These are phyloP conservation scores for Osmanthus fragrans DNA, from an alignment of 257 asterid genomes.

Conservation along the genomic window DNA sequence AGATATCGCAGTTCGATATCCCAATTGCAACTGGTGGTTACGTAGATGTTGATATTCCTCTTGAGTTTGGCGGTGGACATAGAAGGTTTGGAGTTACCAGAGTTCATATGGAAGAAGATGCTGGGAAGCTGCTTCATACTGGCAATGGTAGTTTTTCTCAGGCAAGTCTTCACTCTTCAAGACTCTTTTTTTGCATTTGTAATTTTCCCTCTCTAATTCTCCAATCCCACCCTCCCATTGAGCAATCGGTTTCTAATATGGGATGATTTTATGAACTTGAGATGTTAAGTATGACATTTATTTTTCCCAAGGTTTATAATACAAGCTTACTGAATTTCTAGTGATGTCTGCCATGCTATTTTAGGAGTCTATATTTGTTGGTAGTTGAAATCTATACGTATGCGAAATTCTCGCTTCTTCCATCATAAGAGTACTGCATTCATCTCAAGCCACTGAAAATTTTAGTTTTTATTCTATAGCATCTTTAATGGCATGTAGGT, in stretches of 20 bases:
- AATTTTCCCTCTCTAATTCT: not conserved
- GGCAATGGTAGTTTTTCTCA: constrained; percentile 72
- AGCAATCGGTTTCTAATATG: not conserved
- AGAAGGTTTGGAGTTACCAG: constrained; percentile 86
- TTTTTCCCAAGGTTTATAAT: not conserved
- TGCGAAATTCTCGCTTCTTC: not conserved
- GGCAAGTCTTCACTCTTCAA: constrained; percentile 43
- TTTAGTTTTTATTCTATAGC: not conserved
- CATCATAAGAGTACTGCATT: not conserved
- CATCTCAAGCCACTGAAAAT: not conserved
- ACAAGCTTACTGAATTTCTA: too few species aligned
- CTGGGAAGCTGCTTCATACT: constrained; percentile 97
- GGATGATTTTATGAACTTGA: not conserved
- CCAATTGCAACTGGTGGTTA: constrained; percentile 83
- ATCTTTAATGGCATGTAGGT: constrained; percentile 43
- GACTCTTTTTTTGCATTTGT: not conserved
- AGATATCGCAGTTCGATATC: constrained; percentile 91
- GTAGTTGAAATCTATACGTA: too few species aligned
- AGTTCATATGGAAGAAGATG: constrained; percentile 99
- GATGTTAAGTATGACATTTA: not conserved
- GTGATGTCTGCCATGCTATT: too few species aligned
- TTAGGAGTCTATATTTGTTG: too few species aligned
- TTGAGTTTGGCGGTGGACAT: constrained; percentile 97
- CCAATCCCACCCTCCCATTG: not conserved
- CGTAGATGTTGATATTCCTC: constrained; percentile 86